Evolutionary conservation across 495 filamentous ascomycete genomes (phyloP), one percentile per base, ranked within the genome.

Genomic region (Hypoxylon cercidicola): DNA sequence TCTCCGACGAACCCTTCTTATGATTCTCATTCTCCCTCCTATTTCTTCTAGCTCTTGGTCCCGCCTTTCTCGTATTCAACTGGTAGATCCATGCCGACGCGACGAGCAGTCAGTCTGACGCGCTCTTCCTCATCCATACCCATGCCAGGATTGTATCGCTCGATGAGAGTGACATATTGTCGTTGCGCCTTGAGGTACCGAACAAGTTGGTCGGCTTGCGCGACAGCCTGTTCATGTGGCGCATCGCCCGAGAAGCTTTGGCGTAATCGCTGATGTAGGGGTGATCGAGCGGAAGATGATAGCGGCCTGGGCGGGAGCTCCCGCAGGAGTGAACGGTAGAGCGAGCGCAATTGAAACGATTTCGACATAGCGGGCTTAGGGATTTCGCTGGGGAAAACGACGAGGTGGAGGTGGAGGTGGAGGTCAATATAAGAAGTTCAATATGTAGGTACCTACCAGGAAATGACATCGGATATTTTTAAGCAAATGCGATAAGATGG

Each of bases 141-240:
- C 86, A 93, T 89, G 5, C 92, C 91, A 6, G 93, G 93, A 73
- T 98, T 99, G 77, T 98, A 99, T 68, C 92, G 82, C 73, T 97
- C 94, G 20, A 98, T 61, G 34, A 97, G 75, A 39, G 84, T 87
- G 6, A 84, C 82, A 70, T 98, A 97, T 74, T 84, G 84, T 15
- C 93, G 80, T 77, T 99, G 95, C 34, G 94, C 90, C 50, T 85
- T 84, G 2, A 92, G 81, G 73, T 96, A 98, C 54, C 87, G 84
- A 25, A 92, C 76, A 58, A 91, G 84, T 76, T 99, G 92, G 55
- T 91, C 86, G 0, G 85, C 90, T 62, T 89, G 82, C 34, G 88
- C 83, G 44, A 86, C 66, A 25, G 76, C 60, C 47, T 55, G 56
- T 8, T 60, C 56, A n/a, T 65, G 60, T n/a, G 74, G 46, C 58